Percentiles rank a stretch among this genome's conserved stretches.
Conservation (phyloP, 2,329 filamentous ascomycete species). For the Phyllosticta citriasiana region DNA sequence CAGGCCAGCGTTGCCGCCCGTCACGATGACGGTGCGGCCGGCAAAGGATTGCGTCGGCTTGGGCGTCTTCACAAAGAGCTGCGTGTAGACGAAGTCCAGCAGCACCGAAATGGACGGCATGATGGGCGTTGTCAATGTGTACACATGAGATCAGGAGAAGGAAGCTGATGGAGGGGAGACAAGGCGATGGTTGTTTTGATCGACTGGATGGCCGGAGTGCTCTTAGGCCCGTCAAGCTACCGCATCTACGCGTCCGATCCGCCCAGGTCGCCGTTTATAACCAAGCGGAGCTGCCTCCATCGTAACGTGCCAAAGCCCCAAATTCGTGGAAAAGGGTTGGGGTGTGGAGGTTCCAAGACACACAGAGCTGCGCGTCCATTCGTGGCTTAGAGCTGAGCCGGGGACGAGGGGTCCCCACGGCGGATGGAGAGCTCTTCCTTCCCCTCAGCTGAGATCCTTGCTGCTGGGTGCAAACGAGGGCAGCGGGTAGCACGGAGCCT, state of each 20-base stretch:
- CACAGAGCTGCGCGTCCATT: too few species aligned
- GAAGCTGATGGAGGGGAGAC: not conserved
- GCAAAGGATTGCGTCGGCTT: conserved; percentile 18
- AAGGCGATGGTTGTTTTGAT: not conserved
- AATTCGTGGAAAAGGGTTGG: not conserved
- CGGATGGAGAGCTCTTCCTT: too few species aligned
- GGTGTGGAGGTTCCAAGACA: not conserved
- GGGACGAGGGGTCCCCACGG: too few species aligned
- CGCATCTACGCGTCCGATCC: not conserved
- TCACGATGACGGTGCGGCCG: conserved; percentile 36
- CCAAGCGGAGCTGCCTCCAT: not conserved
- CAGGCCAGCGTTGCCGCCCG: conserved; percentile 39
- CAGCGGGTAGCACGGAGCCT: not conserved
- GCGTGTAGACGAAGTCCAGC: conserved; percentile 28
- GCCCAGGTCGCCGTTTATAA: not conserved
- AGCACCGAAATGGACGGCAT: conserved; percentile 1
- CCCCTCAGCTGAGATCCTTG: too few species aligned
- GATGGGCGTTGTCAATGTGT: not conserved
- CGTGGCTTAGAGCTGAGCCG: too few species aligned
- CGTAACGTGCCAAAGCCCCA: not conserved
- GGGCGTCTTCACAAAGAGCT: conserved; percentile 29
- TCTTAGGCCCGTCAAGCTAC: not conserved
- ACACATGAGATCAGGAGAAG: too few species aligned
- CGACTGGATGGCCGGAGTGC: not conserved
- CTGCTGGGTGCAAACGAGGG: too few species aligned